Evolutionary conservation across 208 protist species (phyloP).

Genomic region (Naegleria lovaniensis): DNA sequence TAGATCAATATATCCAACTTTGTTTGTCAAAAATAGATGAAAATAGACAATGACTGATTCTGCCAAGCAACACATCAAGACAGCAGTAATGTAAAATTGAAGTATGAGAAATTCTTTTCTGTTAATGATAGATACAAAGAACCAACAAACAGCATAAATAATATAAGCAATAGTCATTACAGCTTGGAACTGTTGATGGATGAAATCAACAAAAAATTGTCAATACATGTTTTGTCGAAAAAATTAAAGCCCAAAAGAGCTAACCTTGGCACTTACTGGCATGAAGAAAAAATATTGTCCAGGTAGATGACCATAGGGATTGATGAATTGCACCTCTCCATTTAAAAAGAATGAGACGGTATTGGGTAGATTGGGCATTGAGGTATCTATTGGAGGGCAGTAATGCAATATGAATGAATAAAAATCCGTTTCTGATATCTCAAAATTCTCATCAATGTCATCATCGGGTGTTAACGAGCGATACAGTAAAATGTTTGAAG

Average conservation of each 20-base stretch:
- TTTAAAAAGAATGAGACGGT: not conserved
- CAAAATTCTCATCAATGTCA: not conserved
- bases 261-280: not conserved
- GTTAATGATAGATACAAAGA: not conserved
- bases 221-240: too few relatives aligned
- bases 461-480: not conserved
- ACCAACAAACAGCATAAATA: not conserved
- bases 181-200: not conserved
- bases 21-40: not conserved
- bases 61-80: not conserved
- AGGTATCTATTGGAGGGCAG: not conserved
- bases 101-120: not conserved
- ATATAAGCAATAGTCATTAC: not conserved
- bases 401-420: not conserved
- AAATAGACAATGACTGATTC: not conserved
- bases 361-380: not conserved
- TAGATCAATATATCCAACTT: not conserved
- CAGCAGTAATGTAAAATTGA: not conserved
- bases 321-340: not conserved
- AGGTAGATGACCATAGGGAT: not conserved
- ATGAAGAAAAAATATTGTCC: slow-evolving; percentile 1
- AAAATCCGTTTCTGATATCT: not conserved
- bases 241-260: too few relatives aligned
- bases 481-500: too few relatives aligned
- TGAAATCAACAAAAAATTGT: too few relatives aligned